Base-by-base conservation (phyloP, 2,329 filamentous ascomycete species). In the Colletotrichum godetiae region DNA sequence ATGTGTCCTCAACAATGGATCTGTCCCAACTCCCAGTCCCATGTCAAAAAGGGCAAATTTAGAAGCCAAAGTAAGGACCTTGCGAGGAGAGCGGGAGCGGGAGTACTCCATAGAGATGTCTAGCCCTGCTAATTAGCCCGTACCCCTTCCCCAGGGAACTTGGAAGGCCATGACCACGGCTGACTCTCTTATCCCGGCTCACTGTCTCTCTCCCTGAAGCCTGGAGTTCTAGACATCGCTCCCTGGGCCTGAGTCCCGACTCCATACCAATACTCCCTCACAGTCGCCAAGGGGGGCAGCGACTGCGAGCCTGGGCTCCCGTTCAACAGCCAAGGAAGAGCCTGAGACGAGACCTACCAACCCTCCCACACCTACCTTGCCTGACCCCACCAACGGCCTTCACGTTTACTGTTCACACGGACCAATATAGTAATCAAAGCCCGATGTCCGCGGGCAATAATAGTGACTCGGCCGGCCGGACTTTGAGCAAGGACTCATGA, bases 391-490 rank as follows among this genome's bases (percentile, higher is more conserved):
- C 60, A 27, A 52, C 29, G n/a, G 13, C 37, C 27, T 53, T 46
- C n/a, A 46, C 4, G 33, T 8, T 60, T 13, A 27, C 58, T 27
- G 19, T 35, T 29, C 12, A 35, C 31, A 37, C 31, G 31, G 31
- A 29, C 53, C 24, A 24, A 46, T n/a, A 27, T 15, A 13, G 37
- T 4, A 15, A 15, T 24, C 19, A 35, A 37, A 57, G 52, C 56
- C 35, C 58, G 49, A 64, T 46, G 33, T 27, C 67, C 59, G 67
- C 33, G 46, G 15, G 37, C 53, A 37, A 19, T 22, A 13, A 27
- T 69, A 42, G 53, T 29, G 13, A 65, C 60, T 66, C 67, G 61
- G 42, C 60, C 67, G 55, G 60, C 60, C 52, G 60, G 46, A 67
- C 68, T 27, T 24, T 56, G 22, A 29, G 29, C 49, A 42, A 42